Evolutionary conservation across 2,329 filamentous ascomycete genomes (phyloP).

Genomic region (Clarireedia sp.): DNA sequence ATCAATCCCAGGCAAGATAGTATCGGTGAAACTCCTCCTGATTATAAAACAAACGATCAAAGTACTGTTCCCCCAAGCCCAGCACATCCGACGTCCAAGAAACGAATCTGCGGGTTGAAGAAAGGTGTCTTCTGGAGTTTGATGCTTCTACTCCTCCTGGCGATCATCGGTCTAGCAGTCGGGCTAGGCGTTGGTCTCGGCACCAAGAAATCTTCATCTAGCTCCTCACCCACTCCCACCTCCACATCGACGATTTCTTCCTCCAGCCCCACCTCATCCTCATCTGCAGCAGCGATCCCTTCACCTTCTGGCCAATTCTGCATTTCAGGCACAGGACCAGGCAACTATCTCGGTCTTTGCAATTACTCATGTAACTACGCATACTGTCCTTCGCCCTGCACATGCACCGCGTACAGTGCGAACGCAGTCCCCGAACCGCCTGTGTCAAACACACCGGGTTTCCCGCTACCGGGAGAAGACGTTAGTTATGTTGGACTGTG

Average conservation of each 20-base stretch:
- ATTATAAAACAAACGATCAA: not conserved
- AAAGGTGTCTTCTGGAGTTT: not conserved
- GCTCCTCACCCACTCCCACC: not conserved
- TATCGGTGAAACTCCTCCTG: not conserved
- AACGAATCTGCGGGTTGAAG: conserved; percentile 1
- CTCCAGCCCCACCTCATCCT: not conserved
- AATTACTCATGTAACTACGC: conserved; percentile 24
- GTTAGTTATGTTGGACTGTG: conserved; percentile 38
- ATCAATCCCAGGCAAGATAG: not conserved
- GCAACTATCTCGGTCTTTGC: conserved; percentile 33
- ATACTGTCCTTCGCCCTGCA: conserved; percentile 23
- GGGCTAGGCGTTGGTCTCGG: conserved; percentile 3
- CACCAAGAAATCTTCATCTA: not conserved
- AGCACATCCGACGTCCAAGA: not conserved
- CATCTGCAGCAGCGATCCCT: not conserved
- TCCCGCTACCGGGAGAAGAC: conserved; percentile 29
- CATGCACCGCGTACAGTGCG: conserved; percentile 16
- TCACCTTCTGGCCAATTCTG: conserved; percentile 10
- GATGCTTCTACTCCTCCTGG: not conserved
- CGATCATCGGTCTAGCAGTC: not conserved
- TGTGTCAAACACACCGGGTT: conserved; percentile 29
- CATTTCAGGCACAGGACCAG: conserved; percentile 21
- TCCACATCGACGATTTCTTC: not conserved
- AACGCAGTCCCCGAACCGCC: conserved; percentile 16
- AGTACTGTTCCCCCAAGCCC: not conserved